phyloP scores from a whole-genome alignment of 257 asterid genomes.

The Datura wrightii region DNA sequence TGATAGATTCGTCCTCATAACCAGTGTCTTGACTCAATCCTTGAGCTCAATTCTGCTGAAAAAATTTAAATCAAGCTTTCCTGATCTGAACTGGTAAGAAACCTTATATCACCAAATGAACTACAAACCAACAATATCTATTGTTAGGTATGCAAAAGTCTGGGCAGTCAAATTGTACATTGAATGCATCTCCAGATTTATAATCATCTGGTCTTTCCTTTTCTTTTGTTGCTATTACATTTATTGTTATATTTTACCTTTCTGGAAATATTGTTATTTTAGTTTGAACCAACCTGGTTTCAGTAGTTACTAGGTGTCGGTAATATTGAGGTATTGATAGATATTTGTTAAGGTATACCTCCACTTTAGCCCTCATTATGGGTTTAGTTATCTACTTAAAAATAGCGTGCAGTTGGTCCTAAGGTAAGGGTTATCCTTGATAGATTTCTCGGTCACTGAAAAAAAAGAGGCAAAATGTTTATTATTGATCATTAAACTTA shows the following conservation, averaged over 20 bases:
- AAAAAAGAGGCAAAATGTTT: background rate
- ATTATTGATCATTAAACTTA: background rate
- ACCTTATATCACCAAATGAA: constrained; percentile 8
- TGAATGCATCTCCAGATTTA: background rate
- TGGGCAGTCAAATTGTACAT: background rate
- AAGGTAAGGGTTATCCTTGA: background rate
- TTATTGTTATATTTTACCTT: background rate
- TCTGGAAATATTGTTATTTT: background rate
- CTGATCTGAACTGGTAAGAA: constrained; percentile 5
- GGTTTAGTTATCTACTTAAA: constrained; percentile 6
- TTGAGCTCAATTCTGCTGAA: constrained; percentile 1
- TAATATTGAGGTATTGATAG: constrained; percentile 14
- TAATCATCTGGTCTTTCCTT: background rate
- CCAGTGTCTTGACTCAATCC: background rate
- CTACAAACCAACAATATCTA: background rate
- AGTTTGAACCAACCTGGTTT: constrained; percentile 10
- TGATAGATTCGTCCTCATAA: background rate
- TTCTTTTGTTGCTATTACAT: background rate
- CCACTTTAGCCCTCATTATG: background rate
- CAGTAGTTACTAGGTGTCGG: constrained; percentile 1
- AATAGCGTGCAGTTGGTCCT: background rate
- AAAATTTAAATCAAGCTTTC: background rate
- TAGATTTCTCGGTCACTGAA: background rate
- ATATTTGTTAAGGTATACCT: background rate
- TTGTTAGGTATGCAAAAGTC: background rate